Conservation (phyloP, 2,329 filamentous ascomycete genomes). For the Ampelomyces quisqualis region DNA sequence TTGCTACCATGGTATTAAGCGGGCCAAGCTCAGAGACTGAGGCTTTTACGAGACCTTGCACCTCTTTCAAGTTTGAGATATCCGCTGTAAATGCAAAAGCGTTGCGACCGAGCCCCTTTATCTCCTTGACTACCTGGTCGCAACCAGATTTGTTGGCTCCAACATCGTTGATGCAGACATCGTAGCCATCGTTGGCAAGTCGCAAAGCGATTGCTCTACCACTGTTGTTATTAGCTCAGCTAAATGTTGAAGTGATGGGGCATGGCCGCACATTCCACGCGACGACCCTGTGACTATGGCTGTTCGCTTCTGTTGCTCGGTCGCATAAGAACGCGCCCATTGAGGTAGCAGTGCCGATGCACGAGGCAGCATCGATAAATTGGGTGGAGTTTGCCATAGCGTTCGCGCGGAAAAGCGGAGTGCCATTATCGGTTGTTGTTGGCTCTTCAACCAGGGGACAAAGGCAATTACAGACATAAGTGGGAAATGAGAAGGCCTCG, state of each 20-base stretch:
- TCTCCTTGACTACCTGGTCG: slow-evolving; percentile 56
- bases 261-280: slow-evolving; percentile 38
- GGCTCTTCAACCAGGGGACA: no score
- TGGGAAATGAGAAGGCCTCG: no score
- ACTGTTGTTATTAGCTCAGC: slow-evolving; percentile 39
- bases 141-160: slow-evolving; percentile 54
- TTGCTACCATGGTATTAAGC: slow-evolving; percentile 57
- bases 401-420: slow-evolving; percentile 22
- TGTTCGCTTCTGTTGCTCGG: slow-evolving; percentile 25
- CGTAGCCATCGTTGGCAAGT: slow-evolving; percentile 65
- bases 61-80: slow-evolving; percentile 58
- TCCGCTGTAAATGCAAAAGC: slow-evolving; percentile 61
- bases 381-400: slow-evolving; percentile 23
- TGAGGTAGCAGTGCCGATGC: slow-evolving; percentile 14
- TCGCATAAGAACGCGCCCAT: slow-evolving; percentile 30
- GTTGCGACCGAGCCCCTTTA: slow-evolving; percentile 54
- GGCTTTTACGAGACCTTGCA: slow-evolving; percentile 55
- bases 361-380: slow-evolving; percentile 12
- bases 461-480: no score
- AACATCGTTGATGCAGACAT: slow-evolving; percentile 66
- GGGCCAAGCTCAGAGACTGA: slow-evolving; percentile 58
- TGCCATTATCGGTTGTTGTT: slow-evolving; percentile 25
- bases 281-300: slow-evolving; percentile 45
- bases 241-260: background rate
- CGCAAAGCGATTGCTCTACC: slow-evolving; percentile 64